A percentile compares a stretch with the other conserved stretches of the same genome.
phyloP scores from a whole-genome alignment of 176 grass and related monocot genomes.

The Carex cristatella region DNA sequence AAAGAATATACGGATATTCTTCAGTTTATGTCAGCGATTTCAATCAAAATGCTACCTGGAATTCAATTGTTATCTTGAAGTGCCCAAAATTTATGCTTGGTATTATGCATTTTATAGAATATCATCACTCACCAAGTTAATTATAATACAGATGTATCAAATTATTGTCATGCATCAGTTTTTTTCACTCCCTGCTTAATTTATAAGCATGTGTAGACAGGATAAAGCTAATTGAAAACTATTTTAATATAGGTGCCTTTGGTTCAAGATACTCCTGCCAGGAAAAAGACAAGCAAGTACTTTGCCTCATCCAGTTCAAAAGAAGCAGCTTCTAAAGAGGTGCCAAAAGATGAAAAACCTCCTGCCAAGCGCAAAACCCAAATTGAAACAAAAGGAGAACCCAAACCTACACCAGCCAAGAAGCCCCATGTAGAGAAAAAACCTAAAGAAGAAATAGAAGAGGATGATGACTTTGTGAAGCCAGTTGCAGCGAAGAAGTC shows the following conservation, averaged over 20 bases:
- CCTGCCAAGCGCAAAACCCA: slow-evolving; percentile 39
- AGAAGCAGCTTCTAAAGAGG: slow-evolving; percentile 34
- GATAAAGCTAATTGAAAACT: slow-evolving; percentile 7
- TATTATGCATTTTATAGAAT: neutral
- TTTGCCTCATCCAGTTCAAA: slow-evolving; percentile 46
- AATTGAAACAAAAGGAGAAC: slow-evolving; percentile 54
- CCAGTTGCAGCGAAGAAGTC: slow-evolving; percentile 54
- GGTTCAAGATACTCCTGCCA: slow-evolving; percentile 49
- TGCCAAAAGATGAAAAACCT: slow-evolving; percentile 23
- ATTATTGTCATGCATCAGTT: neutral
- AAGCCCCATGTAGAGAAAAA: slow-evolving; percentile 29
- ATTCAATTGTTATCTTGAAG: neutral
- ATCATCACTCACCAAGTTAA: neutral
- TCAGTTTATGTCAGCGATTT: neutral
- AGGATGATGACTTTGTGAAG: slow-evolving; percentile 68
- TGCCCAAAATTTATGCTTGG: neutral
- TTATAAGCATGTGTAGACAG: neutral
- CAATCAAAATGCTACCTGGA: neutral
- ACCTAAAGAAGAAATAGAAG: slow-evolving; percentile 31
- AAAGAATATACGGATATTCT: neutral
- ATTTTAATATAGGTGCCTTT: slow-evolving; percentile 27
- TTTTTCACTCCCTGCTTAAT: neutral
- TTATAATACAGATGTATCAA: neutral
- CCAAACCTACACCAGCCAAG: slow-evolving; percentile 46
- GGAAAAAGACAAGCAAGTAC: slow-evolving; percentile 94